Evolutionary conservation across 768 basidiomycete genomes (phyloP).

Genomic region (Amanita inopinata): DNA sequence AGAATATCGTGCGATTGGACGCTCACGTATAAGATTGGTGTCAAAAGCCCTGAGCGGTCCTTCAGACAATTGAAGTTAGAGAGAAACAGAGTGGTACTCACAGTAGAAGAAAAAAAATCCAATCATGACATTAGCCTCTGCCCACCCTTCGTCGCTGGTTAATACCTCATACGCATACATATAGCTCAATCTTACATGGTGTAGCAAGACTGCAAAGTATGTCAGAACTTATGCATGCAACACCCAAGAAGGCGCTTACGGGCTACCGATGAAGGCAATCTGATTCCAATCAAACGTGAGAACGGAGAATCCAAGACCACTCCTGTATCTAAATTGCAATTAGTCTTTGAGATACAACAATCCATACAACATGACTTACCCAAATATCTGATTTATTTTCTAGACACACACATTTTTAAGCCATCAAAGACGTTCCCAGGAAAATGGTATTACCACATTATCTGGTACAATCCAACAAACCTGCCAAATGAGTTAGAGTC

Average conservation of each 20-base stretch:
- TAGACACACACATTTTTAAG: constrained; percentile 13
- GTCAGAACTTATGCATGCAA: not conserved
- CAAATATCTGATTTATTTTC: constrained; percentile 52
- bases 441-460: constrained; percentile 30
- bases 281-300: constrained; percentile 55
- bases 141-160: constrained; percentile 76
- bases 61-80: not conserved
- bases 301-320: constrained; percentile 42
- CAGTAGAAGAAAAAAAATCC: constrained; percentile 63
- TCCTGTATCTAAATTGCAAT: constrained; percentile 27
- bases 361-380: constrained; percentile 21
- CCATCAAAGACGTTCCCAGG: not conserved
- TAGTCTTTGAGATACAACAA: not conserved
- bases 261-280: constrained; percentile 61
- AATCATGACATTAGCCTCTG: constrained; percentile 56
- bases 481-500: too few species aligned
- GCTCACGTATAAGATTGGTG: constrained; percentile 38
- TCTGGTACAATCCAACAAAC: constrained; percentile 58
- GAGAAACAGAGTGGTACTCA: constrained; percentile 16
- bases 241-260: constrained; percentile 27
- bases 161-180: too few species aligned
- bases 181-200: constrained; percentile 27
- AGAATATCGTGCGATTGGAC: not conserved
- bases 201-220: constrained; percentile 30
- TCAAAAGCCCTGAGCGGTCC: constrained; percentile 34